These are phyloP conservation scores for Grosmannia penicillata DNA, from an alignment of 2,329 filamentous ascomycete genomes.

Conservation along the genomic window DNA sequence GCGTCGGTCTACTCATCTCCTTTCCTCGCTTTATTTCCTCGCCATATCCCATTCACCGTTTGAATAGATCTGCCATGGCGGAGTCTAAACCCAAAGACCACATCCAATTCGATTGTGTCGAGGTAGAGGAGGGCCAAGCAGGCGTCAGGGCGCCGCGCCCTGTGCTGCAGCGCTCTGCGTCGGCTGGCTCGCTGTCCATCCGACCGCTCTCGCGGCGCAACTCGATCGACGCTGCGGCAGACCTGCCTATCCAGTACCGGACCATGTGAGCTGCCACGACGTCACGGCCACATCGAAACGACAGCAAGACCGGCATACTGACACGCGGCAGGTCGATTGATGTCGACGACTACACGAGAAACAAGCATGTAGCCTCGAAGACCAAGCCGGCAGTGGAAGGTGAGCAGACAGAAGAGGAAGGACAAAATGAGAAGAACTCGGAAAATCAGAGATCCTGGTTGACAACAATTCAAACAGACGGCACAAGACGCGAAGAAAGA, in stretches of 20 bases:
- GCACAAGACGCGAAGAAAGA: not conserved
- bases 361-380: slow-evolving; percentile 29
- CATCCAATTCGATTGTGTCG: slow-evolving; percentile 5
- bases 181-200: slow-evolving; percentile 8
- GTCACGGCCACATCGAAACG: too few relatives aligned
- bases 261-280: slow-evolving; percentile 39
- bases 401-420: not conserved
- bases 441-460: not conserved
- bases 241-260: slow-evolving; percentile 38
- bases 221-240: slow-evolving; percentile 24
- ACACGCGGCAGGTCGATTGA: slow-evolving; percentile 38
- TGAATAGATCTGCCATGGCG: not conserved
- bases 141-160: not conserved
- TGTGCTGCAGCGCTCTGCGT: slow-evolving; percentile 3
- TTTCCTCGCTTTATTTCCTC: not conserved
- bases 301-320: slow-evolving; percentile 3
- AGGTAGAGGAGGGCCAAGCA: slow-evolving; percentile 5
- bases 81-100: slow-evolving; percentile 1
- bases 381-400: slow-evolving; percentile 8
- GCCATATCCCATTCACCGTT: not conserved
- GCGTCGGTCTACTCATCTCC: not conserved
- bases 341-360: slow-evolving; percentile 35
- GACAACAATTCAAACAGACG: too few relatives aligned
- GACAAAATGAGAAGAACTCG: not conserved
- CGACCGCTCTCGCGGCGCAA: slow-evolving; percentile 13